Conservation (phyloP, 2,329 filamentous ascomycete genomes). For the Alternaria triticimaculans region DNA sequence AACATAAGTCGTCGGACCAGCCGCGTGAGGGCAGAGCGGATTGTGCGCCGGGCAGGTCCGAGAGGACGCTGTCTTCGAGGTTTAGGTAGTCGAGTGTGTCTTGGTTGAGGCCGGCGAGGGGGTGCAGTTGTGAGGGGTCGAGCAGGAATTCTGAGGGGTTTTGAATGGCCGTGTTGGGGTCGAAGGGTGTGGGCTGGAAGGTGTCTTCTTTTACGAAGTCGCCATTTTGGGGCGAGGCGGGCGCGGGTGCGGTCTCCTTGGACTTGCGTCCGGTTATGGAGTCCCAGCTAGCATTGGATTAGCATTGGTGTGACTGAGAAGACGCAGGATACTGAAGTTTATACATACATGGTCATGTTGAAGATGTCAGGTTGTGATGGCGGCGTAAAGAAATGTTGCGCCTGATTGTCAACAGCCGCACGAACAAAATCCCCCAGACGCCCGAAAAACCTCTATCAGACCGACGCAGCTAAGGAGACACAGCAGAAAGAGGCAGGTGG, state of each 20-base stretch:
- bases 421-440: conserved; percentile 22
- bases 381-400: conserved; percentile 27
- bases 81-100: conserved; percentile 94
- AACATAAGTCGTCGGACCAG: conserved; percentile 98
- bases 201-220: conserved; percentile 51
- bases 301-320: background rate
- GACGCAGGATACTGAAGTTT: background rate
- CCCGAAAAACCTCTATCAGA: conserved; percentile 23
- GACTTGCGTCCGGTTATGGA: conserved; percentile 66
- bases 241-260: conserved; percentile 53
- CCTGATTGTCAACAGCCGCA: conserved; percentile 24
- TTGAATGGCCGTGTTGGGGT: conserved; percentile 71
- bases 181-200: conserved; percentile 67
- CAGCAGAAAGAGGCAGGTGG: conserved; percentile 14
- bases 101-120: conserved; percentile 89
- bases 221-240: conserved; percentile 44
- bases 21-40: conserved; percentile 92
- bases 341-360: conserved; percentile 47
- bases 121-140: conserved; percentile 89
- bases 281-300: conserved; percentile 53
- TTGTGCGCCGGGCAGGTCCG: conserved; percentile 82
- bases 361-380: conserved; percentile 19
- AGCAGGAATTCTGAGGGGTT: conserved; percentile 90
- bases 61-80: conserved; percentile 89
- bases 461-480: conserved; percentile 11